Base-by-base conservation (phyloP, 805 yeast species). In the Yarrowia keelungensis region DNA sequence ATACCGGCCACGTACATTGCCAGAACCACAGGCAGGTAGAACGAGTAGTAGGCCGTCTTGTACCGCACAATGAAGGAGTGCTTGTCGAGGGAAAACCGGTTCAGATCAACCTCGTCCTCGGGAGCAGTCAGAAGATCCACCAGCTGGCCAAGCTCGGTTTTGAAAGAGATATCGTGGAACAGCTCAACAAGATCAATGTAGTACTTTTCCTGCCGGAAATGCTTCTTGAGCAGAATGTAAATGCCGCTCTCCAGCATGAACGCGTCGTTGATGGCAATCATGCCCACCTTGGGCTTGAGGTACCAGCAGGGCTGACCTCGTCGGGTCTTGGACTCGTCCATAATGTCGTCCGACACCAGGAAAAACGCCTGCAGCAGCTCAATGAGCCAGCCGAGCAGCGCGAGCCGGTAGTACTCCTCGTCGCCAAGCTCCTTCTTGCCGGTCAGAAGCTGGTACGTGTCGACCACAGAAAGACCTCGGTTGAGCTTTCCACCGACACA, bases 241-340 rank as follows among this genome's bases (percentile, higher is more conserved):
- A 95, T 92, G 56, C 97, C 92, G 69, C 94, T 96, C 81, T 95
- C 99, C 73, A 95, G 85, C 95, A 95, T 91, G 79, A 95, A 95
- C 3, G 99, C 87, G 77, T 95, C 99, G 77, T 95, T 95, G 80
- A 95, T 95, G 70, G 99, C 99, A 77, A 95, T 89, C 78, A 92
- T 92, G 49, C 91, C 91, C 70, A 95, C 97, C 47, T 86, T 87
- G 43, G 79, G 79, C 73, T 85, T 87, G 76, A 84, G 87, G 83
- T 92, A 95, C 99, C 99, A 95, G 81, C 99, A 95, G 73, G 97
- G 95, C 81, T 94, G 98, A 70, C 98, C 99, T 79, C 99, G 89
- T 84, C 99, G 90, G 50, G 99, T 95, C 79, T 91, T 89, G 42
- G 97, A 90, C 73, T 87, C 87, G 79, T 95, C 99, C 99, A 95